Base-by-base conservation (phyloP, 2,329 filamentous ascomycete genomes). In the Aureobasidium sp. region DNA sequence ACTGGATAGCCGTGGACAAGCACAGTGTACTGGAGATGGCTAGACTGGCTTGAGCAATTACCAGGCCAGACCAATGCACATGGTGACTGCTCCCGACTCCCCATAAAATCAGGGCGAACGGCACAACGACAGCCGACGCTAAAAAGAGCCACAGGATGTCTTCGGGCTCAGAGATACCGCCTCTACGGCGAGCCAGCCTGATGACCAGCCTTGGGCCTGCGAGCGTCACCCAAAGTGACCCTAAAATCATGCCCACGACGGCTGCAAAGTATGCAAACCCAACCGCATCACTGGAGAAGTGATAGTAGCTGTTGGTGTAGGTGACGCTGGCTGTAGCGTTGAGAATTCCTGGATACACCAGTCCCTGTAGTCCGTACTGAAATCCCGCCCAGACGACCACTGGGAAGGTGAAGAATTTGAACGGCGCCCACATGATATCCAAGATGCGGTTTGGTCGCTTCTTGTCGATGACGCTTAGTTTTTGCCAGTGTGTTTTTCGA, bases 401-500 rank as follows among this genome's bases (percentile, higher is more conserved):
- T 19, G 61, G 61, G 19, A 63, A 60, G 9, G n/a, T 53, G 35
- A 61, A 31, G 31, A 65, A 61, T 12, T 64, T 63, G 39, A 66
- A 40, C 12, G 68, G 62, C 8, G 66, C 62, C 17, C 22, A 33
- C 48, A 75, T 70, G 33, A 76, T 72, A 39, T 75, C 71, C 11
- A 74, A 31, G 71, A 79, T 22, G 70, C 74, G 1, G 72, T 80
- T 63, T 0, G 76, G 77, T 15, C 77, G 75, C 57, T 74, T 70
- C 61, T 74, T 75, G 66, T 76, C 74, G 39, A 69, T 67, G 11
- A 79, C 59, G 0, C 74, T 71, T 54, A 80, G 70, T 61, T 78
- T 80, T 58, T 78, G 74, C 44, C 70, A 59, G 60, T 75, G 78
- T 0, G 74, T 75, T 68, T 78, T 79, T 8, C 72, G 68, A 2